Evolutionary conservation across 345 rosid genomes (phyloP).

Genomic region (Combretum micranthum): DNA sequence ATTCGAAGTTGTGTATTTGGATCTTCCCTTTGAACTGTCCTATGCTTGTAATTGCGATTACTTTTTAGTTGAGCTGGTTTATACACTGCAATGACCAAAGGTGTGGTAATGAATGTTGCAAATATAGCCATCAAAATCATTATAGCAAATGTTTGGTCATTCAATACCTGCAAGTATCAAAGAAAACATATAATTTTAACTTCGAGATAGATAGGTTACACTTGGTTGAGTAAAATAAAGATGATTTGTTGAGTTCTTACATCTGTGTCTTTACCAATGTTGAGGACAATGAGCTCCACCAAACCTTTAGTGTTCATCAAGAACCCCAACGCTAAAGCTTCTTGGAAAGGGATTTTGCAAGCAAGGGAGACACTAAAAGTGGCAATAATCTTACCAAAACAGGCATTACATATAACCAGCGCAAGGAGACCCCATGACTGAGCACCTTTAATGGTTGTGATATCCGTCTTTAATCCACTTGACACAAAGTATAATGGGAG

Average conservation of each 20-base stretch:
- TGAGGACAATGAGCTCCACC: no score
- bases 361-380: constrained; percentile 46
- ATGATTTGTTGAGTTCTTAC: no score
- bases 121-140: constrained; percentile 66
- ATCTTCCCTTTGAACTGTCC: constrained; percentile 32
- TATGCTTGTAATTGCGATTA: constrained; percentile 30
- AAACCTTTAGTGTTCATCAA: constrained; percentile 81
- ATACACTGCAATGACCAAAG: constrained; percentile 45
- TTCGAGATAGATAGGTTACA: no score
- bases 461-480: constrained; percentile 76
- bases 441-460: constrained; percentile 47
- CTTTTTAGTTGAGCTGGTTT: constrained; percentile 35
- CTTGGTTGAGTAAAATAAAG: no score
- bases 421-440: constrained; percentile 73
- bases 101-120: constrained; percentile 66
- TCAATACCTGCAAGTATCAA: constrained; percentile 40
- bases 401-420: constrained; percentile 55
- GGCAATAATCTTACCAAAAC: constrained; percentile 66
- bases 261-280: no score
- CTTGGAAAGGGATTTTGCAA: constrained; percentile 40
- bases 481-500: constrained; percentile 74
- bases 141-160: constrained; percentile 61
- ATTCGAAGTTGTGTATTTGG: constrained; percentile 32
- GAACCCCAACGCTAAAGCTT: constrained; percentile 59
- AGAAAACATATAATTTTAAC: no score